Evolutionary conservation across 768 basidiomycete species (phyloP), one percentile per base, ranked within the genome.

Genomic region (Boletellus ananiceps): DNA sequence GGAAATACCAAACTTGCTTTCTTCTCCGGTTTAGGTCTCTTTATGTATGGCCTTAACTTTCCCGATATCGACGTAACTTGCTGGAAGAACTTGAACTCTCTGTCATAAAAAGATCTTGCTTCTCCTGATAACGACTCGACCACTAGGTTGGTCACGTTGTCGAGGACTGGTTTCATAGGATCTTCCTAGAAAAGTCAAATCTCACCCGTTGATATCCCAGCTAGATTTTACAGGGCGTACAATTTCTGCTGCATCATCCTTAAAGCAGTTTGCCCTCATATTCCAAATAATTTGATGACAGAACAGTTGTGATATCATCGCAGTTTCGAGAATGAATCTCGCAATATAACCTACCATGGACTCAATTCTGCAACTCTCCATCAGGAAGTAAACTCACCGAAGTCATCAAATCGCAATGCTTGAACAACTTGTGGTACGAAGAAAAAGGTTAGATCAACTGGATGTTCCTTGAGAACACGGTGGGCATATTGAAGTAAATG

Each of bases 271-370:
- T 5, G 96, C 96, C 61, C 95, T 95, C 96, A 98, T 98, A 66
- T 98, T 99, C 96, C 96, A 99, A 54, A 99, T 91, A 55, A 98
- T 98, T 71, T 99, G 96, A 64, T 99, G 96, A 63, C 96, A 99
- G 73, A 99, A 99, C 19, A 93, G 69, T 65, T 95, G 94, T 2
- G 95, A 98, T 45, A 98, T 92, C 70, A 91, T 95, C 7, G 95
- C 87, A 0, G 94, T 96, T 71, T 98, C 94, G 56, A 93, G 93
- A 57, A 98, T 91, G 76, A 97, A 99, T 18, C 84, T 83, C 50
- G 87, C 81, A 25, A 98, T 92, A 69, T 98, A 98, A 15, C 91
- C 95, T 94, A 54, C 2, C 27, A 14, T 41, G 7, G 32, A 44
- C 49, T 38, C 25, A 3, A 41, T 40, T 47, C 38, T 21, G 44